Base-by-base conservation (phyloP, 2,329 filamentous ascomycete species). In the Metarhizium humberi region DNA sequence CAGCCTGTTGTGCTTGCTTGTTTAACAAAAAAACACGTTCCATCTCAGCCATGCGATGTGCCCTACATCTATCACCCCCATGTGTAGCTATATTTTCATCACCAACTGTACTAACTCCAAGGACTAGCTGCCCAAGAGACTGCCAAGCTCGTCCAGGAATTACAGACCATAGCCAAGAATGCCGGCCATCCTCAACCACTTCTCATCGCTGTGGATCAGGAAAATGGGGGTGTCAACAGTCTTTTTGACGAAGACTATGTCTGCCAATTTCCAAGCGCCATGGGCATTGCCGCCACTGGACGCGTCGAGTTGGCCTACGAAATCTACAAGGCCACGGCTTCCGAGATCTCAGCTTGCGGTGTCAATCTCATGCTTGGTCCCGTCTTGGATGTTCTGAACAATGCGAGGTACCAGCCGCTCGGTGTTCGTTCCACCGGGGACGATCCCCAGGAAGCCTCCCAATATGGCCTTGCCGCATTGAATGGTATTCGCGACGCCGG, bases 201-300 rank as follows among this genome's bases (percentile, higher is more conserved):
- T 18, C 78, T 95, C 54, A 96, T 99, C 63, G 92, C 88, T 43
- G 76, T 97, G 42, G 94, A 97, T 67, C 94, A 99, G 69, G 94
- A 99, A 70, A 97, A 99, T 82, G 94, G 94, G 60, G 92, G 92
- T 3, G 92, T 96, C 69, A 97, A 96, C 74, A 96, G 90, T 72
- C 80, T 97, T 2, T 96, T 95, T 66, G 92, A 97, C 69, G 91
- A 96, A 63, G 90, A 94, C 65, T 94, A 92, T 68, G 92, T 97
- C 62, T 91, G 90, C 61, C 94, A 97, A 68, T 99, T 96, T 63
- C 94, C 94, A 8, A 96, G 92, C 66, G 89, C 92, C 59, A 97
- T 99, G 92, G 92, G 92, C 13, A 80, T 96, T 58, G 91, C 92
- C n/a, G 94, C 94, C 25, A 91, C 92, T 4, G 90, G 92, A 29